Evolutionary conservation across 805 yeast genomes (phyloP), one percentile per base, ranked within the genome.

Genomic region (Yamadazyma paraphyllophila): DNA sequence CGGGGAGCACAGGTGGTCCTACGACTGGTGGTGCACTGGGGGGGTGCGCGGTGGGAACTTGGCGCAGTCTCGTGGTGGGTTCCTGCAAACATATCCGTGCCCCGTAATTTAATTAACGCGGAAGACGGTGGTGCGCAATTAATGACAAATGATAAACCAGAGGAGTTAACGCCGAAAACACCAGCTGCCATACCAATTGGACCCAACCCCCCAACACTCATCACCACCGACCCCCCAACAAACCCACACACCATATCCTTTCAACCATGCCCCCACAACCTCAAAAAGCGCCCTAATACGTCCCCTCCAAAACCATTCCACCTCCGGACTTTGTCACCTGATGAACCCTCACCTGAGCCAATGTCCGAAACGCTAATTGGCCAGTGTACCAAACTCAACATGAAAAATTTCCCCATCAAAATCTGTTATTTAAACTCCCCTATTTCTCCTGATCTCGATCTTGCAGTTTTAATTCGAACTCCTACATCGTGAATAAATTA

Each of bases 401-500:
- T 20, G 24, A 20, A 20, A 20, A 20, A 20, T 20, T 17, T 12
- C 29, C 26, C 15, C 38, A 10, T 26, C 20, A 4, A 16, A 36
- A 17, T 7, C 20, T 20, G 16, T 34, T 39, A 39, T 39, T 39
- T 39, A 39, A 39, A 30, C 33, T 9, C 27, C 2, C 20, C 5
- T 12, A 33, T 34, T 29, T 33, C 13, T 26, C 46, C 29, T 31
- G 42, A 38, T 32, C 32, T 44, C 32, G 41, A 39, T 38, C 39
- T 33, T 15, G 13, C 36, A 36, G 45, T 42, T 42, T 36, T 36
- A 27, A 6, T 26, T 39, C 17, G 24, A n/a, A 32, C 34, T 26
- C n/a, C 9, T 14, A 24, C 17, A 41, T 17, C 15, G 41, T 44
- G 43, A 31, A 31, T 34, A 44, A 44, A 32, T 20, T 44, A 24